Evolutionary conservation across 495 filamentous ascomycete genomes (phyloP).

Genomic region (Chaetomidium leptoderma): DNA sequence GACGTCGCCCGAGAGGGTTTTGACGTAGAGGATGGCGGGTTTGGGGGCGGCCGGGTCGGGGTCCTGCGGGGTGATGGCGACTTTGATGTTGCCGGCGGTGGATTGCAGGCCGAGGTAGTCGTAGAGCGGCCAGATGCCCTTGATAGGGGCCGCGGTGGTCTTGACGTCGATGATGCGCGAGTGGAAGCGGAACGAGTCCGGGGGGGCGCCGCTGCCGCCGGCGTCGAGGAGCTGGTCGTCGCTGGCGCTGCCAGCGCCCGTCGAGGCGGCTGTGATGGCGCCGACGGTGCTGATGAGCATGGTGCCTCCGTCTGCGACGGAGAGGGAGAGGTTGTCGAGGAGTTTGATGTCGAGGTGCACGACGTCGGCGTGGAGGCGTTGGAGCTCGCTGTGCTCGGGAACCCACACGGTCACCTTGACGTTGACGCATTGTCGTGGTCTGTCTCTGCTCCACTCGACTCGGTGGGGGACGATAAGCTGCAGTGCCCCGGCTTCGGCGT

Average conservation of each 20-base stretch:
- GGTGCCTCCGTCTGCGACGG: slow-evolving; percentile 23
- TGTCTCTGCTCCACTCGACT: slow-evolving; percentile 24
- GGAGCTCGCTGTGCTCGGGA: slow-evolving; percentile 31
- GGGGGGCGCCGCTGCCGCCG: slow-evolving; percentile 25
- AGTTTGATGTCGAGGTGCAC: slow-evolving; percentile 39
- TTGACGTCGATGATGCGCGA: slow-evolving; percentile 33
- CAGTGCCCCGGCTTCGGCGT: slow-evolving; percentile 30
- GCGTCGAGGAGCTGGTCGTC: slow-evolving; percentile 23
- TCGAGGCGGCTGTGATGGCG: slow-evolving; percentile 22
- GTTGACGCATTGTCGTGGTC: slow-evolving; percentile 35
- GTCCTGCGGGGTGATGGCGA: slow-evolving; percentile 36
- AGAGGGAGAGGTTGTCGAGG: slow-evolving; percentile 38
- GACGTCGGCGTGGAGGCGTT: slow-evolving; percentile 25
- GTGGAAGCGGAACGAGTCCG: slow-evolving; percentile 28
- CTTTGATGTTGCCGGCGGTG: slow-evolving; percentile 36
- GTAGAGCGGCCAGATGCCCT: slow-evolving; percentile 42
- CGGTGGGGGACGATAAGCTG: slow-evolving; percentile 31
- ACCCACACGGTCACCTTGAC: slow-evolving; percentile 43
- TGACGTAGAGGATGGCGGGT: slow-evolving; percentile 34
- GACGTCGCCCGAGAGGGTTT: slow-evolving; percentile 36
- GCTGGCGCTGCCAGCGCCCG: slow-evolving; percentile 8
- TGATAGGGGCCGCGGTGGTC: slow-evolving; percentile 36
- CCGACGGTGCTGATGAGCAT: slow-evolving; percentile 30
- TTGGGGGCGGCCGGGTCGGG: slow-evolving; percentile 23
- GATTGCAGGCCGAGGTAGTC: slow-evolving; percentile 38